These are phyloP conservation scores for Arabidopsis hybrid DNA, from an alignment of 441 rosid species.

Conservation along the genomic window DNA sequence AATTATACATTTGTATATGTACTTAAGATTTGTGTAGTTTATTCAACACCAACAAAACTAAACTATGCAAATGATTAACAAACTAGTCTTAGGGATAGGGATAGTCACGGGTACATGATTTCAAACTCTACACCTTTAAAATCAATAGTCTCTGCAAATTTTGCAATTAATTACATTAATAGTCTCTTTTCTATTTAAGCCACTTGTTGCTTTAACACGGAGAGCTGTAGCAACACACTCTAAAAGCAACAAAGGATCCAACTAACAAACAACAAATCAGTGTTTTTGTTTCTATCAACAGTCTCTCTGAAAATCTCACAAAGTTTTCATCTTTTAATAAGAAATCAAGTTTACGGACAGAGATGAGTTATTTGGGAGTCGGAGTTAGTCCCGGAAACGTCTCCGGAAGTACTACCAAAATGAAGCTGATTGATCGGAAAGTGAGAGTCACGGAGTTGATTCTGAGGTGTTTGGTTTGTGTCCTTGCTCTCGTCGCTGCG, in stretches of 20 bases:
- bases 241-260: constrained; percentile 16
- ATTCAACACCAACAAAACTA: neutral
- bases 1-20: neutral
- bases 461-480: constrained; percentile 74
- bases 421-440: constrained; percentile 65
- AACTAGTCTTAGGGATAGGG: neutral
- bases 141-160: constrained; percentile 1
- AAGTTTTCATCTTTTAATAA: neutral
- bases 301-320: constrained; percentile 1
- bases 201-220: constrained; percentile 24
- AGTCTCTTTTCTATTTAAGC: neutral
- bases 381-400: constrained; percentile 80
- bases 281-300: constrained; percentile 5
- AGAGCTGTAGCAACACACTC: neutral
- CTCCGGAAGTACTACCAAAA: constrained; percentile 48
- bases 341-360: neutral
- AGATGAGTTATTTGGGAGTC: constrained; percentile 75
- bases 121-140: constrained; percentile 25
- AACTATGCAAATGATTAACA: neutral
- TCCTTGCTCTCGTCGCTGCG: constrained; percentile 60
- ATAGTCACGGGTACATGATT: constrained; percentile 23
- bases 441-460: constrained; percentile 75
- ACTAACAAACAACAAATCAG: constrained; percentile 27
- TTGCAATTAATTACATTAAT: neutral
- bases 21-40: neutral